phyloP scores from a whole-genome alignment of 352 stramenopile genomes.

The Paralagenidium karlingii region DNA sequence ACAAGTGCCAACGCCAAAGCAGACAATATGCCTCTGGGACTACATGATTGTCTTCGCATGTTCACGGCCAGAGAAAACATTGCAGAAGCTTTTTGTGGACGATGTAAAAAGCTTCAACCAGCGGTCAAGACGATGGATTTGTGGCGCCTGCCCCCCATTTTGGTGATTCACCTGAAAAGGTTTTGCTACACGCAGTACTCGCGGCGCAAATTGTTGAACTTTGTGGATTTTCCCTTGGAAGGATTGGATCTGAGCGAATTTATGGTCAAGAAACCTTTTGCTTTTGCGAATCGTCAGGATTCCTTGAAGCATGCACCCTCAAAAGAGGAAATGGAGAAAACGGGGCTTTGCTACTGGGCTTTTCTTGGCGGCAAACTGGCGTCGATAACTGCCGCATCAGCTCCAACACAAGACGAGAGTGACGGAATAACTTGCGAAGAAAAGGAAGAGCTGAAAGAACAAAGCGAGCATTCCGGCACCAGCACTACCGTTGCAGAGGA shows the following conservation, averaged over 20 bases:
- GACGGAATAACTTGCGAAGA: not conserved
- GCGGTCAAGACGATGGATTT: conserved; percentile 95
- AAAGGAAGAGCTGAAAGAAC: not conserved
- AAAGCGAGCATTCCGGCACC: not conserved
- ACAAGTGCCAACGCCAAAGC: conserved; percentile 49
- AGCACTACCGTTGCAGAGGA: not conserved
- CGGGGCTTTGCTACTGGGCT: conserved; percentile 49
- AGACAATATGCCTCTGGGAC: conserved; percentile 69
- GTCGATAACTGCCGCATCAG: too few relatives aligned
- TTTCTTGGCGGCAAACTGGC: conserved; percentile 67
- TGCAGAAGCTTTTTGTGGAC: conserved; percentile 64
- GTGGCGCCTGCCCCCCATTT: conserved; percentile 92
- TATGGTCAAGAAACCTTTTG: conserved; percentile 56
- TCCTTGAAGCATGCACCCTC: conserved; percentile 12
- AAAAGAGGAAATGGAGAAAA: conserved; percentile 23
- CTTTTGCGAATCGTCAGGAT: conserved; percentile 2
- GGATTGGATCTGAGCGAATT: conserved; percentile 83
- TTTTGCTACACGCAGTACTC: conserved; percentile 95
- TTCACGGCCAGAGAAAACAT: conserved; percentile 78
- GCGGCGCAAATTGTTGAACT: conserved; percentile 91
- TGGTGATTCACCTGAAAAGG: conserved; percentile 99
- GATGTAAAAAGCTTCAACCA: conserved; percentile 84
- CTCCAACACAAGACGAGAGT: conserved; percentile 1
- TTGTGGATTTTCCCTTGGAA: conserved; percentile 93
- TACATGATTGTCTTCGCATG: conserved; percentile 76